Evolutionary conservation across 768 basidiomycete species (phyloP).

Genomic region (Leccinum boreale): DNA sequence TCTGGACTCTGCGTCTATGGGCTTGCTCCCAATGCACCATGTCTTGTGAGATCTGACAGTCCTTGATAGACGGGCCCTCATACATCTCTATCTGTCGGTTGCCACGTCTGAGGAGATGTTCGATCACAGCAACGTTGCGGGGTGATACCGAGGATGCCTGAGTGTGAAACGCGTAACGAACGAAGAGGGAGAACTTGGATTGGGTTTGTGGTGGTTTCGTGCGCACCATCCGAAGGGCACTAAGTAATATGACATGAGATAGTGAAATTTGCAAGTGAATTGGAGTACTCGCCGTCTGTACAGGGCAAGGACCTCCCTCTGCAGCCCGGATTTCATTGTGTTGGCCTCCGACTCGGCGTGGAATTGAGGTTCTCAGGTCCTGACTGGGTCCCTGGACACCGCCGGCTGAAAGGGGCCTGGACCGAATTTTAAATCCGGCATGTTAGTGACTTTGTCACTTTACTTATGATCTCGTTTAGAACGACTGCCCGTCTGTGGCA

Average conservation of each 20-base stretch:
- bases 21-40: slow-evolving; percentile 65
- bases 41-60: slow-evolving; percentile 70
- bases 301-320: slow-evolving; percentile 48
- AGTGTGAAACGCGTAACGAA: slow-evolving; percentile 66
- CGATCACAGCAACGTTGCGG: slow-evolving; percentile 65
- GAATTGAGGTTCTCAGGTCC: slow-evolving; percentile 3
- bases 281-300: slow-evolving; percentile 48
- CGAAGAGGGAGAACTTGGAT: slow-evolving; percentile 62
- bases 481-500: slow-evolving; percentile 8
- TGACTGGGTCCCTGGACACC: slow-evolving; percentile 17
- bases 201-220: slow-evolving; percentile 60
- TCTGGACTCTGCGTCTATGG: slow-evolving; percentile 10
- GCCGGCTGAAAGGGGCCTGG: slow-evolving; percentile 9
- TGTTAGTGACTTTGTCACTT: neutral
- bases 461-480: slow-evolving; percentile 18
- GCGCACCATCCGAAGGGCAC: slow-evolving; percentile 72
- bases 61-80: slow-evolving; percentile 62
- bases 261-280: neutral
- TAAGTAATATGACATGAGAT: slow-evolving; percentile 28
- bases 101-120: slow-evolving; percentile 73
- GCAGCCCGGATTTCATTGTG: slow-evolving; percentile 44
- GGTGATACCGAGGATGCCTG: slow-evolving; percentile 61
- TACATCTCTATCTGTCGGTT: slow-evolving; percentile 65
- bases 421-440: slow-evolving; percentile 3
- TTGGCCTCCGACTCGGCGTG: neutral